These are phyloP conservation scores for Aureobasidium pullulans DNA, from an alignment of 2,329 filamentous ascomycete species.

Conservation along the genomic window DNA sequence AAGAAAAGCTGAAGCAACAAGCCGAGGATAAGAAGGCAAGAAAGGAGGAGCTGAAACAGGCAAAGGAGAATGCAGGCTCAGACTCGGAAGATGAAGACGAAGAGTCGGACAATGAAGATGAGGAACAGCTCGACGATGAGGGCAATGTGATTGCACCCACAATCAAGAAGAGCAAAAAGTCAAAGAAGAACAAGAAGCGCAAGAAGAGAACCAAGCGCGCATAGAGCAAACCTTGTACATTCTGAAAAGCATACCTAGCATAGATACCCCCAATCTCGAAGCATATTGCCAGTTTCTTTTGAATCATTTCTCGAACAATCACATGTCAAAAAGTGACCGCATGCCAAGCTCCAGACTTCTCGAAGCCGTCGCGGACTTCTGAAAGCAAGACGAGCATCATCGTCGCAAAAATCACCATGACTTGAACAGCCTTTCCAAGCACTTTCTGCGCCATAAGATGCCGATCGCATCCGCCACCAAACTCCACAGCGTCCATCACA, in stretches of 20 bases:
- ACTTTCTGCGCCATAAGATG: not conserved
- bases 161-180: slow-evolving; percentile 16
- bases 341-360: not conserved
- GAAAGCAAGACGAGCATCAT: not conserved
- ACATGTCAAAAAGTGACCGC: not conserved
- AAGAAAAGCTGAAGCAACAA: slow-evolving; percentile 14
- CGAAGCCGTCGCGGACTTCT: not conserved
- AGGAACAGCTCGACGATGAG: slow-evolving; percentile 18
- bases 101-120: slow-evolving; percentile 17
- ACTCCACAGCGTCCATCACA: not conserved
- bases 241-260: not conserved
- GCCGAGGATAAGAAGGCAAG: slow-evolving; percentile 14
- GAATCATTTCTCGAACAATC: not conserved
- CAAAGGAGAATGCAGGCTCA: slow-evolving; percentile 17
- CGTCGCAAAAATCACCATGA: not conserved
- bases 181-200: slow-evolving; percentile 25
- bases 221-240: not conserved
- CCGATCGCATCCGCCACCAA: not conserved
- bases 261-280: slow-evolving; percentile 1
- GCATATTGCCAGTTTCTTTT: not conserved
- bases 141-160: slow-evolving; percentile 7
- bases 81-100: slow-evolving; percentile 15
- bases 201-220: slow-evolving; percentile 29
- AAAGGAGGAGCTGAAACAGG: slow-evolving; percentile 20
- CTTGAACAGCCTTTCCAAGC: not conserved